Conservation (phyloP, 148 eudicot species). For the Camellia japonica region DNA sequence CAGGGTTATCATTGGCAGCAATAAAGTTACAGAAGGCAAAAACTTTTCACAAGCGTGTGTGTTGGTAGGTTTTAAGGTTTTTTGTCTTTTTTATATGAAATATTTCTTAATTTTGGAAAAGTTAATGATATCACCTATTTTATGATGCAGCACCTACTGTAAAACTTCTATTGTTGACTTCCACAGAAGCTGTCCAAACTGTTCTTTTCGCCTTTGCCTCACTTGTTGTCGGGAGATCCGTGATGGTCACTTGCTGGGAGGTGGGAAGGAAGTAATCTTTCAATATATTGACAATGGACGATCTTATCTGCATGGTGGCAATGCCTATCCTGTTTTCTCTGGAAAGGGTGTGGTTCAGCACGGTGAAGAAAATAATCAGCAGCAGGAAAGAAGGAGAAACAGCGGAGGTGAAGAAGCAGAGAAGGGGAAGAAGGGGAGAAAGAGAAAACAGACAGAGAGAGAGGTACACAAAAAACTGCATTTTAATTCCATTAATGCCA, state of each 20-base stretch:
- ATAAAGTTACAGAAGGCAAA: slow-evolving; percentile 8
- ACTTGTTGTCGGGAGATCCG: slow-evolving; percentile 31
- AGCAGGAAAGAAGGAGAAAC: too few species aligned
- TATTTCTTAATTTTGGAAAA: neutral
- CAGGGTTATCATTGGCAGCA: slow-evolving; percentile 28
- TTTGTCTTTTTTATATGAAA: neutral
- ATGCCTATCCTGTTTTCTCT: neutral
- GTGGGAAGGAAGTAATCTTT: neutral
- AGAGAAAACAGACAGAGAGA: too few species aligned
- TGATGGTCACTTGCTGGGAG: neutral
- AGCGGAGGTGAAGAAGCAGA: too few species aligned
- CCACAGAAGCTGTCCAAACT: slow-evolving; percentile 42
- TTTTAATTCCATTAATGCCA: too few species aligned
- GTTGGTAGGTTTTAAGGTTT: slow-evolving; percentile 25
- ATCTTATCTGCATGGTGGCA: slow-evolving; percentile 24
- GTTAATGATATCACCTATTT: neutral
- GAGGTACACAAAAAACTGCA: too few species aligned
- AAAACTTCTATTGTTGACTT: slow-evolving; percentile 43
- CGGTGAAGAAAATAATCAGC: too few species aligned
- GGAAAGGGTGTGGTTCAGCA: too few species aligned
- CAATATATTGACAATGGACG: slow-evolving; percentile 30
- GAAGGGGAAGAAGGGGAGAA: too few species aligned
- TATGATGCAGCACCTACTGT: slow-evolving; percentile 41
- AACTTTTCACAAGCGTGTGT: slow-evolving; percentile 22
- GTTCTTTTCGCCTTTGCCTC: slow-evolving; percentile 45